These are phyloP conservation scores for Camelina laxa DNA, from an alignment of 345 rosid species.

Conservation along the genomic window DNA sequence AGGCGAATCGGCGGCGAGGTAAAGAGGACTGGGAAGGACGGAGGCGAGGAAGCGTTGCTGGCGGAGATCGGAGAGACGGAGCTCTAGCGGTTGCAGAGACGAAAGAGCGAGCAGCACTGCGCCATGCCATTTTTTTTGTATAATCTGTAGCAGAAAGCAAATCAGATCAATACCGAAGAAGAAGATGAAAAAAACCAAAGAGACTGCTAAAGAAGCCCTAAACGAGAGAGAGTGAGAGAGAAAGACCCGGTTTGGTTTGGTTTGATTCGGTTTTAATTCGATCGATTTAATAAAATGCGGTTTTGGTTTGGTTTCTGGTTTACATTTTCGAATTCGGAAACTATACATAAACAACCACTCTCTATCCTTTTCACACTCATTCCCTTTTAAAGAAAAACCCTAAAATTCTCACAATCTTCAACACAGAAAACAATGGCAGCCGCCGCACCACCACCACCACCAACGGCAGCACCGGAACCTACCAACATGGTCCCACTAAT, in stretches of 20 bases:
- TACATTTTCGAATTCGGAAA: too few species aligned
- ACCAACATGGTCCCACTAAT: slow-evolving; percentile 50
- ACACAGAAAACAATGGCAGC: slow-evolving; percentile 62
- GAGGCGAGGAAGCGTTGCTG: slow-evolving; percentile 65
- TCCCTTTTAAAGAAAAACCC: slow-evolving; percentile 16
- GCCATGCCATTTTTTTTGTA: slow-evolving; percentile 51
- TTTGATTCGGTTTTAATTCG: background rate
- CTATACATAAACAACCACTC: too few species aligned
- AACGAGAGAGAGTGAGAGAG: slow-evolving; percentile 1
- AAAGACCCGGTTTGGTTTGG: background rate
- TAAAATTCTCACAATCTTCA: slow-evolving; percentile 1
- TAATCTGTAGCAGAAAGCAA: background rate
- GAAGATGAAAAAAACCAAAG: slow-evolving; percentile 14
- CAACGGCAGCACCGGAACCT: slow-evolving; percentile 61
- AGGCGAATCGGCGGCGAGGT: slow-evolving; percentile 72
- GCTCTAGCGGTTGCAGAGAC: slow-evolving; percentile 62
- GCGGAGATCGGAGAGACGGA: slow-evolving; percentile 62
- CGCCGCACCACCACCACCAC: slow-evolving; percentile 91
- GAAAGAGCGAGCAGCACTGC: slow-evolving; percentile 52
- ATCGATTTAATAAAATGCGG: too few species aligned
- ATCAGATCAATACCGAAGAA: slow-evolving; percentile 33
- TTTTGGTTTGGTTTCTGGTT: too few species aligned
- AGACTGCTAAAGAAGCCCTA: slow-evolving; percentile 24
- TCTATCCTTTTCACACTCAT: background rate
- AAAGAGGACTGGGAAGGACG: slow-evolving; percentile 60